These are phyloP conservation scores for Blastomyces gilchristii DNA, from an alignment of 2,329 filamentous ascomycete species.

Conservation along the genomic window DNA sequence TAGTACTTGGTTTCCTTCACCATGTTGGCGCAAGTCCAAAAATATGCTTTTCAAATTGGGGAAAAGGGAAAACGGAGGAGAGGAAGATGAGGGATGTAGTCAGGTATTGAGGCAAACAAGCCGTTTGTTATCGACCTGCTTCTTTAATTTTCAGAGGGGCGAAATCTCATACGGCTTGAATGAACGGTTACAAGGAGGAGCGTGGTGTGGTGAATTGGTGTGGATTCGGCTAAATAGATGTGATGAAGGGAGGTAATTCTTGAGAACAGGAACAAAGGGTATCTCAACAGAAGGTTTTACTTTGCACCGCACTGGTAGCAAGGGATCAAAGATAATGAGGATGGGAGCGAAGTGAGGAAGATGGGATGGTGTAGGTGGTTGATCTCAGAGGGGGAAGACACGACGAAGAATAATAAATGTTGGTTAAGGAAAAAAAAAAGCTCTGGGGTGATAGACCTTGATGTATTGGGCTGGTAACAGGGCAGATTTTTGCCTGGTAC, in stretches of 20 bases:
- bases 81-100: conserved; percentile 4
- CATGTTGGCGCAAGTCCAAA: conserved; percentile 30
- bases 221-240: conserved; percentile 6
- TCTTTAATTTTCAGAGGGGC: not conserved
- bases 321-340: not conserved
- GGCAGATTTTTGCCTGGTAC: not conserved
- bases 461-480: not conserved
- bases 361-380: conserved; percentile 12
- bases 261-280: not conserved
- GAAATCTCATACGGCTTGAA: not conserved
- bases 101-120: not conserved
- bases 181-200: not conserved
- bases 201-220: not conserved
- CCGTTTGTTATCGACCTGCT: not conserved
- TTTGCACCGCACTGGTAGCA: not conserved
- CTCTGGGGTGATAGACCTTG: not conserved
- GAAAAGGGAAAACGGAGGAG: conserved; percentile 14
- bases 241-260: not conserved
- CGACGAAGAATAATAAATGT: conserved; percentile 9
- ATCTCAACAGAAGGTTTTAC: not conserved
- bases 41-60: conserved; percentile 14
- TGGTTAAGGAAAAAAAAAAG: conserved; percentile 6
- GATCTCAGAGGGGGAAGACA: conserved; percentile 10
- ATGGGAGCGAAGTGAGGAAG: not conserved
- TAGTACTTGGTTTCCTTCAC: conserved; percentile 44